Conservation (phyloP, 768 basidiomycete species). For the Rhodotorula diobovata region DNA sequence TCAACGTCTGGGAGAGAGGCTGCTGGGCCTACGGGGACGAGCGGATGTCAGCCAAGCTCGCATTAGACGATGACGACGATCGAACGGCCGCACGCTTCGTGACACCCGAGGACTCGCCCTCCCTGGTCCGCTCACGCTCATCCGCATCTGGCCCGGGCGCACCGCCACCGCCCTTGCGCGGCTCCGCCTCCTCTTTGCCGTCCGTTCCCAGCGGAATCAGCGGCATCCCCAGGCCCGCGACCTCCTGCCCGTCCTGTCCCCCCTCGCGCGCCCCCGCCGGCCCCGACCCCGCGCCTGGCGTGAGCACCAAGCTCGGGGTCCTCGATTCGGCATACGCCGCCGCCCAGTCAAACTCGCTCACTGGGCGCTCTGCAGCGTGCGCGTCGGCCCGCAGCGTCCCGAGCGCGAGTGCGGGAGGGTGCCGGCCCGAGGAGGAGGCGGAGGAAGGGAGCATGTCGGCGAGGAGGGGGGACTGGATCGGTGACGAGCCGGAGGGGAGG, state of each 20-base stretch:
- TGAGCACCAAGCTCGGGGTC: background rate
- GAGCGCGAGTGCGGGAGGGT: background rate
- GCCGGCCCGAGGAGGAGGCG: background rate
- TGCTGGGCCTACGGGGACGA: too few relatives aligned
- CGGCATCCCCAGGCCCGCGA: background rate
- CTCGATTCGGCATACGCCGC: slow-evolving; percentile 13
- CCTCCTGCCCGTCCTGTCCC: background rate
- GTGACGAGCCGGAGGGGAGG: background rate
- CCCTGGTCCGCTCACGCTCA: too few relatives aligned
- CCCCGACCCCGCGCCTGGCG: background rate
- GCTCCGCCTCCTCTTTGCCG: background rate
- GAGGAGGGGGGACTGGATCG: slow-evolving; percentile 2
- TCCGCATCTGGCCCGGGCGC: too few relatives aligned
- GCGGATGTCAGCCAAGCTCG: too few relatives aligned
- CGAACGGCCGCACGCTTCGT: too few relatives aligned
- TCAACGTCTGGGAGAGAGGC: too few relatives aligned
- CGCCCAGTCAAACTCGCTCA: slow-evolving; percentile 31
- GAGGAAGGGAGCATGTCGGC: background rate
- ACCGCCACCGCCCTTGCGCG: too few relatives aligned
- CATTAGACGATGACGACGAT: too few relatives aligned
- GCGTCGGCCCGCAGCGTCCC: background rate
- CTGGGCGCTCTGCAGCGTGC: slow-evolving; percentile 7
- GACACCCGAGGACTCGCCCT: too few relatives aligned
- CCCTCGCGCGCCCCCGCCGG: too few relatives aligned
- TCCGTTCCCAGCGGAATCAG: background rate